Percentiles rank a stretch among this genome's conserved stretches.
Evolutionary conservation across 371 early-diverging fungal genomes (phyloP).

Genomic region (Blyttiomyces sp.): DNA sequence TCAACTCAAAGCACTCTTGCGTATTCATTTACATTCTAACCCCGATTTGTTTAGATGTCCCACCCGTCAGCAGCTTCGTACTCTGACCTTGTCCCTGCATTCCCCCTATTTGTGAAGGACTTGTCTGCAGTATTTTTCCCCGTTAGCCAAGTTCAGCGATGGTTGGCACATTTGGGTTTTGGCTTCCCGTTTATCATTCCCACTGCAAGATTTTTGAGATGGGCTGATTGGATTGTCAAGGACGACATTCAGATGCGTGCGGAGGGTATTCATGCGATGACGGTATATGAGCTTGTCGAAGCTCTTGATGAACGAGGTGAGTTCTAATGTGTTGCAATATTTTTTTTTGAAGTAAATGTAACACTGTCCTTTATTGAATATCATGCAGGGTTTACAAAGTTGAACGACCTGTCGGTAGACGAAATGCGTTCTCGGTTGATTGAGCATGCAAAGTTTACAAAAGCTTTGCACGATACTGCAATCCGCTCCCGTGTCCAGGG

Average conservation of each 20-base stretch:
- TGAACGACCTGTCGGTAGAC: not conserved
- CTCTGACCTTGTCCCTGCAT: constrained; percentile 9
- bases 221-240: constrained; percentile 21
- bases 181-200: constrained; percentile 7
- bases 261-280: constrained; percentile 16
- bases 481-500: too few species aligned
- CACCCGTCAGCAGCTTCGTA: constrained; percentile 3
- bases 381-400: not conserved
- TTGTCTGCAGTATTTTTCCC: constrained; percentile 3
- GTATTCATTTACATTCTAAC: not conserved
- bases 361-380: not conserved
- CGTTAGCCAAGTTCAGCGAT: not conserved
- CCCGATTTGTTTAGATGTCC: not conserved
- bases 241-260: constrained; percentile 15
- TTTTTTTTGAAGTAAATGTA: not conserved
- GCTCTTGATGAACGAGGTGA: constrained; percentile 30
- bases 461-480: too few species aligned
- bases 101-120: constrained; percentile 3
- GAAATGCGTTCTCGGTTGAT: not conserved
- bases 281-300: constrained; percentile 24
- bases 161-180: too few species aligned
- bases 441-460: constrained; percentile 6
- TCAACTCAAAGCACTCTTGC: too few species aligned
- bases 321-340: not conserved
- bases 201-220: constrained; percentile 8